Conservation (phyloP, 768 basidiomycete species). For the Rhodotorula babjevae region DNA sequence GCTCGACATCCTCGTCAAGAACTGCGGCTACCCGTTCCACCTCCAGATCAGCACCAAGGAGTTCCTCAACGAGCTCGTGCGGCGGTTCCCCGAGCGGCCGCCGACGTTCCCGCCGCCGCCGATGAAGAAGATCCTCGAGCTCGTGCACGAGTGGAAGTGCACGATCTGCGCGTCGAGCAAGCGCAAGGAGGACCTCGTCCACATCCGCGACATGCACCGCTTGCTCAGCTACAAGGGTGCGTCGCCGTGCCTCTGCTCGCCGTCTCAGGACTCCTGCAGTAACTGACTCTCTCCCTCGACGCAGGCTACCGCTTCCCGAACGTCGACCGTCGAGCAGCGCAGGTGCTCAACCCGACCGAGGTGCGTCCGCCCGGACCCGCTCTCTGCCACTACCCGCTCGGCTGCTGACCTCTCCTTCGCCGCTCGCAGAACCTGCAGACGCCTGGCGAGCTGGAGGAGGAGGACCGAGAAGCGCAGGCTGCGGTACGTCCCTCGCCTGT, state of each 20-base stretch:
- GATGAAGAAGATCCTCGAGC: slow-evolving; percentile 87
- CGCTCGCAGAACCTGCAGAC: slow-evolving; percentile 72
- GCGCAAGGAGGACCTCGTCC: slow-evolving; percentile 93
- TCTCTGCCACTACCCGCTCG: not conserved
- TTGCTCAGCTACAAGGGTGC: slow-evolving; percentile 89
- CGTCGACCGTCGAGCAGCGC: slow-evolving; percentile 48
- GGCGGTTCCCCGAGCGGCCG: slow-evolving; percentile 94
- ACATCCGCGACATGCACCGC: slow-evolving; percentile 96
- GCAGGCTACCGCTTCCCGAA: slow-evolving; percentile 52
- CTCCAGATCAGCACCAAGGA: slow-evolving; percentile 96
- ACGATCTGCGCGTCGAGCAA: slow-evolving; percentile 79
- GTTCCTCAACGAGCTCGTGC: slow-evolving; percentile 95
- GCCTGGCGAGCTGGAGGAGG: slow-evolving; percentile 90
- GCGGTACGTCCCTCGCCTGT: slow-evolving; percentile 50
- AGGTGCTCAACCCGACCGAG: slow-evolving; percentile 49
- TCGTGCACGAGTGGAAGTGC: slow-evolving; percentile 92
- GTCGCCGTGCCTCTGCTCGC: not conserved
- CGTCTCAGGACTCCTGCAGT: no score
- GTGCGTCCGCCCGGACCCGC: slow-evolving; percentile 38
- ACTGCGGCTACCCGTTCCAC: slow-evolving; percentile 95
- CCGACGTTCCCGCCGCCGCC: slow-evolving; percentile 90
- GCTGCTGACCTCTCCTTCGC: not conserved
- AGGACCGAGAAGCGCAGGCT: slow-evolving; percentile 88
- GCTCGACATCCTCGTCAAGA: slow-evolving; percentile 85
- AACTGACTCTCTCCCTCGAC: not conserved